A percentile compares a stretch with the other conserved stretches of the same genome.
These are phyloP conservation scores for Yamadazyma dushanensis DNA, from an alignment of 1,139 yeast species.

Conservation along the genomic window DNA sequence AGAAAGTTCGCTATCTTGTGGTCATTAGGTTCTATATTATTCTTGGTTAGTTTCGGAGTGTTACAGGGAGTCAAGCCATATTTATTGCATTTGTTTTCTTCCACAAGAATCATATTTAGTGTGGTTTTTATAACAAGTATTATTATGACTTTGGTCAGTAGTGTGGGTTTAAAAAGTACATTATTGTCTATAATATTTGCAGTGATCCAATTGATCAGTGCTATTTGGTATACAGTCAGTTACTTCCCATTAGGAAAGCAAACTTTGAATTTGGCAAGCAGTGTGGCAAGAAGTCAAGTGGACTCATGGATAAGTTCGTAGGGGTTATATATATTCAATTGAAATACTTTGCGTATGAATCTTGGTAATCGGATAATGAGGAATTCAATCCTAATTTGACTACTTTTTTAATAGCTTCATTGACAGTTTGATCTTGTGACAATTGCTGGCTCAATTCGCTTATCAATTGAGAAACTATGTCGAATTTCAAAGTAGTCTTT, in stretches of 20 bases:
- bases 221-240: constrained; percentile 59
- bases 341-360: constrained; percentile 4
- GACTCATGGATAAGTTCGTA: constrained; percentile 56
- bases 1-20: constrained; percentile 60
- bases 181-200: constrained; percentile 54
- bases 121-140: constrained; percentile 50
- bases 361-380: constrained; percentile 30
- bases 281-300: constrained; percentile 57
- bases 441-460: constrained; percentile 25
- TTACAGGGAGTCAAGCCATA: constrained; percentile 55
- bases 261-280: constrained; percentile 53
- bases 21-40: constrained; percentile 61
- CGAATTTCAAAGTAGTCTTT: constrained; percentile 16
- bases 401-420: constrained; percentile 45
- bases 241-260: constrained; percentile 64
- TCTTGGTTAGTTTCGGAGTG: constrained; percentile 57
- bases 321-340: neutral
- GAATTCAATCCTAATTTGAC: constrained; percentile 41
- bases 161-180: constrained; percentile 47
- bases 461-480: constrained; percentile 26
- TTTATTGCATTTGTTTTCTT: constrained; percentile 47
- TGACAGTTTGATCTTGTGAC: constrained; percentile 28
- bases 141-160: constrained; percentile 46
- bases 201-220: constrained; percentile 49
- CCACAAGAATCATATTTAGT: constrained; percentile 54